A percentile compares a stretch with the other conserved stretches of the same genome.
phyloP scores from a whole-genome alignment of 441 rosid species.

The California macrophylla region DNA sequence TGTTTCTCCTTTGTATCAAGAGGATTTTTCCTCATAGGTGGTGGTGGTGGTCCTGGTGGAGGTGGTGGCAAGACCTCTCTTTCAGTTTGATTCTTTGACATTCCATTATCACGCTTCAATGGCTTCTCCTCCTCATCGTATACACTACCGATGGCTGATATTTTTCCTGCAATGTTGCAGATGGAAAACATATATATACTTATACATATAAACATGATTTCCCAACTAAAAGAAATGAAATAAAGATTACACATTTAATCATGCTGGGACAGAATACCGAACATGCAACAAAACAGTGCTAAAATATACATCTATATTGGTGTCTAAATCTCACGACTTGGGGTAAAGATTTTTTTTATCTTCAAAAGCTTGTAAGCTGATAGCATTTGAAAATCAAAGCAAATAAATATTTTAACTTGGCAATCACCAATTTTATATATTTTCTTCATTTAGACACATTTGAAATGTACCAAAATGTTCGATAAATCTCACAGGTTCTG shows the following conservation, averaged over 20 bases:
- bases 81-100: constrained; percentile 32
- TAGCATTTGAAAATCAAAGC: not conserved
- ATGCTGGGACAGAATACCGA: not conserved
- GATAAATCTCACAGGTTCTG: not conserved
- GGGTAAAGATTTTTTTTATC: not conserved
- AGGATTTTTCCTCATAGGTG: constrained; percentile 41
- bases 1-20: constrained; percentile 47
- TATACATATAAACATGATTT: not conserved
- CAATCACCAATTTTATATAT: not conserved
- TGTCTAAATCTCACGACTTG: not conserved
- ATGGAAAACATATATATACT: not conserved
- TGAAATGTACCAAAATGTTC: not conserved
- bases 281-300: not conserved
- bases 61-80: constrained; percentile 57
- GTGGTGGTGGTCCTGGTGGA: constrained; percentile 44
- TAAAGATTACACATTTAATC: not conserved
- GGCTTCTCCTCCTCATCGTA: constrained; percentile 47
- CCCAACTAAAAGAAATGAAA: not conserved
- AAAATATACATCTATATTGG: not conserved
- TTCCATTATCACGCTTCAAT: constrained; percentile 35
- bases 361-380: not conserved
- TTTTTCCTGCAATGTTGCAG: constrained; percentile 36
- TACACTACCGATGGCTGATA: constrained; percentile 36
- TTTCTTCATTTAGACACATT: not conserved
- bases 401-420: not conserved